Conservation (phyloP, 2,329 filamentous ascomycete species). For the Sporothrix inflata region DNA sequence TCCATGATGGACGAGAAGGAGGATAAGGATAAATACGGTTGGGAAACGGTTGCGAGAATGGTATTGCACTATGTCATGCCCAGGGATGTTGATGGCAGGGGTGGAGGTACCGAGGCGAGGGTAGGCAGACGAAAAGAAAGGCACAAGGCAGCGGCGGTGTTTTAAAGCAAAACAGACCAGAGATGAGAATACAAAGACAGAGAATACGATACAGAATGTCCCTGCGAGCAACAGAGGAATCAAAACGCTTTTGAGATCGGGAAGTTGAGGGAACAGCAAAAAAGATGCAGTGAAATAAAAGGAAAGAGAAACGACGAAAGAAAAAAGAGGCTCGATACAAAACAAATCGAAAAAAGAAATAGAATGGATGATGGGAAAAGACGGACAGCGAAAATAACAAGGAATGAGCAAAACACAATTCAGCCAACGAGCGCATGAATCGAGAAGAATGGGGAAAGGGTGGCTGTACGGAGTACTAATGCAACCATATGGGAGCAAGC, state of each 20-base stretch:
- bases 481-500: conserved; percentile 39
- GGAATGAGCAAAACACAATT: background rate
- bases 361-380: background rate
- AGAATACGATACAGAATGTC: background rate
- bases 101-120: too few species aligned
- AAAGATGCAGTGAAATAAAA: background rate
- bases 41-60: background rate
- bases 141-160: background rate
- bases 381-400: background rate
- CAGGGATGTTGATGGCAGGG: background rate
- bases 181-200: background rate
- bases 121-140: too few species aligned
- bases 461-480: conserved; percentile 37
- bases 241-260: background rate
- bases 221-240: background rate
- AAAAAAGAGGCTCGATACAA: background rate
- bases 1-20: background rate
- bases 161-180: background rate
- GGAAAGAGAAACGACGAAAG: background rate
- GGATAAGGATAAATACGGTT: background rate
- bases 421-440: too few species aligned
- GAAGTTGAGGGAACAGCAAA: background rate
- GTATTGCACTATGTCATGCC: background rate
- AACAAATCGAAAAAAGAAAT: background rate
- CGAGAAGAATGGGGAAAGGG: too few species aligned